Base-by-base conservation (phyloP, 345 rosid genomes). In the Citrus maxima region DNA sequence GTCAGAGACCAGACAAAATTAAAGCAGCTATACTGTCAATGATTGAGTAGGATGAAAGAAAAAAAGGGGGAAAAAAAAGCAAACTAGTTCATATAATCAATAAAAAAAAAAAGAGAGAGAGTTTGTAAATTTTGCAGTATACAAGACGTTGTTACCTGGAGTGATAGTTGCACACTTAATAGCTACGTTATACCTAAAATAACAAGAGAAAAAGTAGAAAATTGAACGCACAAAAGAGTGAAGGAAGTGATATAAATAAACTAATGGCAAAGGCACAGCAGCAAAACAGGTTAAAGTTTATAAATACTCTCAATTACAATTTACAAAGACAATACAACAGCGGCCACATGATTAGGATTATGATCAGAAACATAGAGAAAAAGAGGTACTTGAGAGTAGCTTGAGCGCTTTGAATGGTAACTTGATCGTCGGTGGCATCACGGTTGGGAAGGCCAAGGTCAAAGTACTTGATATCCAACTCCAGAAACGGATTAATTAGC, bases 381-480 rank as follows among this genome's bases (percentile, higher is more conserved):
- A 68, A 42, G 46, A 34, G 80, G 13, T 85, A 90, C 94, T 84
- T 91, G 4, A 88, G 82, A 79, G 94, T 89, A 77, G 91, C 92
- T 85, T 85, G 83, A 58, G 94, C 90, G 86, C 91, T 89, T 73
- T 89, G 85, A 22, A 74, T 35, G 18, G 92, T 90, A 59, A 90
- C 89, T 72, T 81, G 84, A 78, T 90, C 94, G 77, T 85, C 85
- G 66, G 92, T 89, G 64, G 85, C 81, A 85, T 89, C 91, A 24
- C 91, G 89, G 73, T 90, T 86, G 67, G 88, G 89, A 51, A 89
- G 88, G 56, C 92, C 92, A 37, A 90, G 94, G 80, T 90, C 94
- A 81, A 86, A 89, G 74, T 90, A 90, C 80, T 89, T 89, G 58
- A 90, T 85, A 79, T 89, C 92, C 85, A 90, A 77, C 78, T 88